These are phyloP conservation scores for Naganishia liquefaciens DNA, from an alignment of 1,284 basidiomycete genomes.

Conservation along the genomic window DNA sequence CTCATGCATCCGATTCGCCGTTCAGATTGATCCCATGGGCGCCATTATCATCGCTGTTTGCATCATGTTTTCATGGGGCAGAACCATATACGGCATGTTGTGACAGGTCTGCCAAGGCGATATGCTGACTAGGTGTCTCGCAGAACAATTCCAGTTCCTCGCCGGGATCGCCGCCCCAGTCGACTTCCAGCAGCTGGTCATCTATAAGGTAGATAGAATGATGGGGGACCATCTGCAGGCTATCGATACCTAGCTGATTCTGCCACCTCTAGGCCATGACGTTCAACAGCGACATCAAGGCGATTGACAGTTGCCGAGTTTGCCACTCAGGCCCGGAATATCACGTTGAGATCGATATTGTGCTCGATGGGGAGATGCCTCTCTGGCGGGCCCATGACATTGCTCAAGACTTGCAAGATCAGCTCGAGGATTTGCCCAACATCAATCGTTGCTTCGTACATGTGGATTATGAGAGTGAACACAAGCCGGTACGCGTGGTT, in stretches of 20 bases:
- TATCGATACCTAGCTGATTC: neutral
- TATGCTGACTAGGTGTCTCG: neutral
- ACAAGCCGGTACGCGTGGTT: constrained; percentile 55
- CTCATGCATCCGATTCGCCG: neutral
- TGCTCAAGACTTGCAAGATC: constrained; percentile 59
- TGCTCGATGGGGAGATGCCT: constrained; percentile 85
- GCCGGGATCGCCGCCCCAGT: constrained; percentile 88
- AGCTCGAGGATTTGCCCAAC: constrained; percentile 85
- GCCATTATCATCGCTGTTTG: constrained; percentile 67
- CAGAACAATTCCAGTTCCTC: constrained; percentile 76
- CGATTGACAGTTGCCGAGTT: constrained; percentile 83
- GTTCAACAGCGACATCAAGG: constrained; percentile 79
- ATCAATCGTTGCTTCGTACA: constrained; percentile 92
- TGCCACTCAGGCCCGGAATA: constrained; percentile 77
- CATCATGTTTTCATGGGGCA: constrained; percentile 77
- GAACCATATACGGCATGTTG: constrained; percentile 63
- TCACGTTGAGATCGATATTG: constrained; percentile 92
- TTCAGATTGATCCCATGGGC: constrained; percentile 51
- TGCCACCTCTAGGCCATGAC: constrained; percentile 62
- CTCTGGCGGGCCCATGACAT: constrained; percentile 91
- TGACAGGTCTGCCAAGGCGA: too few species aligned
- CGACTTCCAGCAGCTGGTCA: constrained; percentile 85
- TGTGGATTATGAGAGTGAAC: constrained; percentile 87
- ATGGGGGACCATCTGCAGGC: too few species aligned
- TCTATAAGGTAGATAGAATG: constrained; percentile 68